phyloP scores from a whole-genome alignment of 202 grass and related monocot genomes.

The Eragrostis tef region DNA sequence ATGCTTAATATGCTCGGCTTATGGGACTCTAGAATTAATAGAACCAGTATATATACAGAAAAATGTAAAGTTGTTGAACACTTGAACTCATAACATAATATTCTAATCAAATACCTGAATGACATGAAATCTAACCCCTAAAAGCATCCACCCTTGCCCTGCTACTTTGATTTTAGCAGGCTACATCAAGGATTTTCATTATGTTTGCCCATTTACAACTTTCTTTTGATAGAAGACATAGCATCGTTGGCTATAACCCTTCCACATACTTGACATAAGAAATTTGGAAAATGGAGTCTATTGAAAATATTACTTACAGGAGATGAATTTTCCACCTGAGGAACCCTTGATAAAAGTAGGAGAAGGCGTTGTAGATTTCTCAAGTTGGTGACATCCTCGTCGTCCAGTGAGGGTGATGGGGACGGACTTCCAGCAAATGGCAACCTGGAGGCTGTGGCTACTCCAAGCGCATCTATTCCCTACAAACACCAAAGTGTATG shows the following conservation, averaged over 20 bases:
- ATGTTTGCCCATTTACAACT: background rate
- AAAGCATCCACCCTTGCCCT: background rate
- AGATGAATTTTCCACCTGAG: constrained; percentile 60
- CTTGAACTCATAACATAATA: constrained; percentile 1
- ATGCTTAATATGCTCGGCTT: constrained; percentile 1
- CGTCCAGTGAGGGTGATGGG: too few relatives aligned
- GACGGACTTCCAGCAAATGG: too few relatives aligned
- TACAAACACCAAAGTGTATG: constrained; percentile 48
- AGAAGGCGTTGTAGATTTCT: constrained; percentile 80
- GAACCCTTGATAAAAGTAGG: constrained; percentile 65
- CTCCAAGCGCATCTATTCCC: constrained; percentile 89
- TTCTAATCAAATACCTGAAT: background rate
- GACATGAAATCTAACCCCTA: background rate
- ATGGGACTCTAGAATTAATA: constrained; percentile 8
- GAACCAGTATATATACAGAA: background rate
- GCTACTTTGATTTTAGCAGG: background rate
- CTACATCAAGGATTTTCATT: background rate
- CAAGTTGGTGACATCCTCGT: constrained; percentile 77
- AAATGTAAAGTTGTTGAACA: background rate
- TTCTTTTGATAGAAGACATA: background rate
- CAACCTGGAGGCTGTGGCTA: too few relatives aligned
- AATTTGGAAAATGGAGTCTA: constrained; percentile 5
- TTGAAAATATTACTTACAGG: constrained; percentile 54
- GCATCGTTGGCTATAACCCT: background rate
- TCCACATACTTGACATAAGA: constrained; percentile 23